These are phyloP conservation scores for Chytriomyces confervae DNA, from an alignment of 192 early-diverging fungal genomes.

Conservation along the genomic window DNA sequence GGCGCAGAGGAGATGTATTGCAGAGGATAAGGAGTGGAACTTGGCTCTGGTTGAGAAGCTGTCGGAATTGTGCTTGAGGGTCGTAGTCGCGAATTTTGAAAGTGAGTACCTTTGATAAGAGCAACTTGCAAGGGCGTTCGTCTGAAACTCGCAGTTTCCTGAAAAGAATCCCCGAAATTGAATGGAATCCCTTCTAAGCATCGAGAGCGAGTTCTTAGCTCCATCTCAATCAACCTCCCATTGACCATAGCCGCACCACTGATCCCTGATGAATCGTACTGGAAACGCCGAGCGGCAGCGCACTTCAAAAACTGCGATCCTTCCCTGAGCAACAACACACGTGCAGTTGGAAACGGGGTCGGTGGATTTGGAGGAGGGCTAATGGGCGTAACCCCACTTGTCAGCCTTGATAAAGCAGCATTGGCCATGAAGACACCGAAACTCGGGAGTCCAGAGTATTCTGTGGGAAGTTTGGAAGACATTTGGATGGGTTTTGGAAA, in stretches of 20 bases:
- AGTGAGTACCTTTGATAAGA: conserved; percentile 33
- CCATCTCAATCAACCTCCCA: conserved; percentile 51
- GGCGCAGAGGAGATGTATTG: conserved; percentile 56
- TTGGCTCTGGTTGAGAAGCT: conserved; percentile 61
- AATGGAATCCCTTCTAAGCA: conserved; percentile 52
- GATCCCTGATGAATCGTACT: conserved; percentile 58
- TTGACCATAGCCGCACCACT: conserved; percentile 52
- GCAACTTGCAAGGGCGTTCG: background rate
- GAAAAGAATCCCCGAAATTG: conserved; percentile 46
- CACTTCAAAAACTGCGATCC: conserved; percentile 50
- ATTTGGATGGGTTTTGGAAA: conserved; percentile 34
- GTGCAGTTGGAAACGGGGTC: conserved; percentile 19
- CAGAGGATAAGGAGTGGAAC: conserved; percentile 66
- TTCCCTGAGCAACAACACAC: background rate
- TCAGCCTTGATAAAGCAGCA: background rate
- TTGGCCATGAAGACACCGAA: background rate
- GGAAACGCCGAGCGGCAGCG: conserved; percentile 46
- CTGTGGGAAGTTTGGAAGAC: conserved; percentile 24
- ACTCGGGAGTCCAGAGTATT: conserved; percentile 1
- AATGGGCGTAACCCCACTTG: conserved; percentile 16
- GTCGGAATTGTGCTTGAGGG: conserved; percentile 55
- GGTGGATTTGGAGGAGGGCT: conserved; percentile 28
- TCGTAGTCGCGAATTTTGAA: conserved; percentile 62
- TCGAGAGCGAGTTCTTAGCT: conserved; percentile 47
- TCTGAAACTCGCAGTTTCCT: conserved; percentile 5